These are phyloP conservation scores for Aspergillus panamensis DNA, from an alignment of 495 filamentous ascomycete genomes.

Conservation along the genomic window DNA sequence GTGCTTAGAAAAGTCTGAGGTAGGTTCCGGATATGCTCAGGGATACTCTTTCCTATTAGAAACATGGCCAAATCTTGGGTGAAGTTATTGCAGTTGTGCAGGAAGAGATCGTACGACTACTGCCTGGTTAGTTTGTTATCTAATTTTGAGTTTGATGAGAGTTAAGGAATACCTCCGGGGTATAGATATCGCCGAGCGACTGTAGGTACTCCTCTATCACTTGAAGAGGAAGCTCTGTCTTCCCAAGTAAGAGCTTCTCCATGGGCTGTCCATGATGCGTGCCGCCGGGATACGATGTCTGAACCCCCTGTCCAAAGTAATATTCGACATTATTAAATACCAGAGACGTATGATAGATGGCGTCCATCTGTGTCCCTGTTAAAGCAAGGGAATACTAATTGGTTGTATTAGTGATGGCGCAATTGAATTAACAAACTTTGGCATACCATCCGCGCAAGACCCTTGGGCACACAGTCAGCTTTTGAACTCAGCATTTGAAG, in stretches of 20 bases:
- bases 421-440: not conserved
- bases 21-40: constrained; percentile 80
- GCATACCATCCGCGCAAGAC: constrained; percentile 48
- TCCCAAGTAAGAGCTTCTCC: constrained; percentile 69
- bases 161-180: constrained; percentile 57
- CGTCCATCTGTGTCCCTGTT: constrained; percentile 74
- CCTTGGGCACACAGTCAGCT: constrained; percentile 22
- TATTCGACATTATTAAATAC: constrained; percentile 75
- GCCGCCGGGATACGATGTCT: constrained; percentile 69
- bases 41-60: constrained; percentile 84
- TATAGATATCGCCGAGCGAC: constrained; percentile 77
- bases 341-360: constrained; percentile 88
- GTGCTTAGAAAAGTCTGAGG: constrained; percentile 84
- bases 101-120: constrained; percentile 81
- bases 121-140: constrained; percentile 3
- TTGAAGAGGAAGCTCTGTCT: constrained; percentile 74
- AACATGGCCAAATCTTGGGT: constrained; percentile 91
- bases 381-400: constrained; percentile 47
- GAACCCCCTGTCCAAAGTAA: constrained; percentile 73
- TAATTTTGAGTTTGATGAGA: not conserved
- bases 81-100: constrained; percentile 99
- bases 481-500: constrained; percentile 13
- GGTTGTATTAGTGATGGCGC: constrained; percentile 15
- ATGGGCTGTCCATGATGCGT: constrained; percentile 86
- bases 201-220: constrained; percentile 87